Evolutionary conservation across 805 yeast species (phyloP).

Genomic region (Saccharomycopsis babjevae): DNA sequence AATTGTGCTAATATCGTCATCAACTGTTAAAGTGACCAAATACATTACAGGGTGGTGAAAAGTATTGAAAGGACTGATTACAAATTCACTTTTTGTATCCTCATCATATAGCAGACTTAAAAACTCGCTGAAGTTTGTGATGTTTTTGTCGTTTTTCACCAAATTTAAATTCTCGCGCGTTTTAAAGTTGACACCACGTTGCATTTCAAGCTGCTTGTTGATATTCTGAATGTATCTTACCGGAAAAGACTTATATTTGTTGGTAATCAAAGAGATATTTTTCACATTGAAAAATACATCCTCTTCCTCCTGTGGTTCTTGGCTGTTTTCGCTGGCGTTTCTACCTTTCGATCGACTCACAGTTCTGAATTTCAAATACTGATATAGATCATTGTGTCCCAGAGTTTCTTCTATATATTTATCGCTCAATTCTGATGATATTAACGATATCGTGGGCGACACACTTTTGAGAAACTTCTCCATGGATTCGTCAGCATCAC

Average conservation of each 20-base stretch:
- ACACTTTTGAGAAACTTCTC: not conserved
- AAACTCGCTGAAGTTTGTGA: not conserved
- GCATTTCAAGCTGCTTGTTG: constrained; percentile 2
- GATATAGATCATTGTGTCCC: not conserved
- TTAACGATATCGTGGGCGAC: not conserved
- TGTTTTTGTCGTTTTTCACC: not conserved
- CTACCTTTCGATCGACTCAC: not conserved
- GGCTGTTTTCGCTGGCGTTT: not conserved
- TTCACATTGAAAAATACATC: constrained; percentile 11
- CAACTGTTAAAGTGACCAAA: constrained; percentile 8
- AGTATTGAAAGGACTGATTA: constrained; percentile 16
- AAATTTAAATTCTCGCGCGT: not conserved
- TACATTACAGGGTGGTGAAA: constrained; percentile 18
- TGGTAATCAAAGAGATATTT: constrained; percentile 16
- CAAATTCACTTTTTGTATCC: constrained; percentile 4
- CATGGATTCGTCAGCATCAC: not conserved
- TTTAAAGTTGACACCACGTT: not conserved
- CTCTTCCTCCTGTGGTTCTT: not conserved
- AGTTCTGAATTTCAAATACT: not conserved
- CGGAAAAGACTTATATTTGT: constrained; percentile 8
- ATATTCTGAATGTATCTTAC: constrained; percentile 10
- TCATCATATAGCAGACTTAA: constrained; percentile 5
- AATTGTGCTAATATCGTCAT: constrained; percentile 6
- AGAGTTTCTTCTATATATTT: not conserved
- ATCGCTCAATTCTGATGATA: not conserved